Conservation (phyloP, 2,329 filamentous ascomycete species). For the Fusarium neocosmosporiellum region DNA sequence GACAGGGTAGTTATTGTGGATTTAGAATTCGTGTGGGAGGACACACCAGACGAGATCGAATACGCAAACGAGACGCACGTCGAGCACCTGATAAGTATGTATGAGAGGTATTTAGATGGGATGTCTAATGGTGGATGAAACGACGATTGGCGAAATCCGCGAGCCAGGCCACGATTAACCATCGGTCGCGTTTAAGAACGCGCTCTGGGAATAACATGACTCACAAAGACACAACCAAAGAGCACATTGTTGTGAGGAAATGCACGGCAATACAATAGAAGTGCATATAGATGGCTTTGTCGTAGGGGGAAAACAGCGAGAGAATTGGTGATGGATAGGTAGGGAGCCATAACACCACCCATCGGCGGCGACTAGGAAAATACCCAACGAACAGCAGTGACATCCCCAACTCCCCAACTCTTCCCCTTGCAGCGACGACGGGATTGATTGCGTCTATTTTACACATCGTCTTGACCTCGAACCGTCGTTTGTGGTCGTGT, state of each 20-base stretch:
- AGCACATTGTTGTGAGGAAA: background rate
- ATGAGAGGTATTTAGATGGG: background rate
- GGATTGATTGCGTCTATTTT: background rate
- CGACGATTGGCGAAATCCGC: background rate
- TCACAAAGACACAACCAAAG: background rate
- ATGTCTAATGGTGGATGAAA: background rate
- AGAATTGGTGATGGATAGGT: background rate
- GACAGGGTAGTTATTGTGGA: background rate
- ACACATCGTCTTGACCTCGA: slow-evolving; percentile 28
- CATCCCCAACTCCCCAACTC: background rate
- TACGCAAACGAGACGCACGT: background rate
- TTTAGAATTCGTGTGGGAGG: background rate
- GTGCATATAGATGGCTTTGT: background rate
- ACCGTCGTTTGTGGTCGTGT: slow-evolving; percentile 19
- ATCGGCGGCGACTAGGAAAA: background rate
- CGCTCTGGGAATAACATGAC: background rate
- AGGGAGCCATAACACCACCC: background rate
- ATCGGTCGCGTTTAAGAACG: background rate
- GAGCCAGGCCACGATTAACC: background rate
- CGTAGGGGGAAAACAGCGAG: background rate
- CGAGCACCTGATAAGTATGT: background rate
- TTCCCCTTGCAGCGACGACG: background rate
- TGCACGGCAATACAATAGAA: background rate
- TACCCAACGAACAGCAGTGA: background rate
- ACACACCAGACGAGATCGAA: background rate